phyloP scores from a whole-genome alignment of 805 yeast species.

The Hanseniaspora lindneri region DNA sequence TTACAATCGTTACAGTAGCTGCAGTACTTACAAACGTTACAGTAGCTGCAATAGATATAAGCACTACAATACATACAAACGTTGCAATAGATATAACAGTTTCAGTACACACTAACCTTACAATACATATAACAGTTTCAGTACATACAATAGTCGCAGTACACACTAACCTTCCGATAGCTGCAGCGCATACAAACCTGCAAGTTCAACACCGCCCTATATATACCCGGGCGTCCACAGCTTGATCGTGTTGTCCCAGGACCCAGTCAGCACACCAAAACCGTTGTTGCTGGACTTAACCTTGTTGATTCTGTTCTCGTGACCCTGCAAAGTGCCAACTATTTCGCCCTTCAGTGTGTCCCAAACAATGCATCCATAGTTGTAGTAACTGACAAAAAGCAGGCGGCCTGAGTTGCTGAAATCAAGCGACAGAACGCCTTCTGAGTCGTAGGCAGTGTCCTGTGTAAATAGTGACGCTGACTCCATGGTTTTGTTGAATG shows the following conservation, averaged over 20 bases:
- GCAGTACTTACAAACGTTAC: no score
- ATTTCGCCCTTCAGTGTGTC: constrained; percentile 56
- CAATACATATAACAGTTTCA: no score
- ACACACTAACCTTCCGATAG: no score
- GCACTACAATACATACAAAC: no score
- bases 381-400: constrained; percentile 64
- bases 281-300: constrained; percentile 66
- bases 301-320: constrained; percentile 47
- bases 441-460: constrained; percentile 35
- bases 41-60: no score
- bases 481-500: constrained; percentile 6
- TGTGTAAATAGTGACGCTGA: constrained; percentile 20
- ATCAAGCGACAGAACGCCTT: constrained; percentile 64
- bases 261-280: constrained; percentile 59
- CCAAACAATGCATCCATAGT: constrained; percentile 65
- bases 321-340: constrained; percentile 57
- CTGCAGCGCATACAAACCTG: no score
- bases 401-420: constrained; percentile 65
- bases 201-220: constrained; percentile 5
- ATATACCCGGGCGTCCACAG: constrained; percentile 43
- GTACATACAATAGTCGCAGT: no score
- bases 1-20: no score
- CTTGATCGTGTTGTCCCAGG: constrained; percentile 66
- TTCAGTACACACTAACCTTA: no score
- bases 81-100: no score